phyloP scores from a whole-genome alignment of 345 rosid species.

The Euphorbia tirucalli region DNA sequence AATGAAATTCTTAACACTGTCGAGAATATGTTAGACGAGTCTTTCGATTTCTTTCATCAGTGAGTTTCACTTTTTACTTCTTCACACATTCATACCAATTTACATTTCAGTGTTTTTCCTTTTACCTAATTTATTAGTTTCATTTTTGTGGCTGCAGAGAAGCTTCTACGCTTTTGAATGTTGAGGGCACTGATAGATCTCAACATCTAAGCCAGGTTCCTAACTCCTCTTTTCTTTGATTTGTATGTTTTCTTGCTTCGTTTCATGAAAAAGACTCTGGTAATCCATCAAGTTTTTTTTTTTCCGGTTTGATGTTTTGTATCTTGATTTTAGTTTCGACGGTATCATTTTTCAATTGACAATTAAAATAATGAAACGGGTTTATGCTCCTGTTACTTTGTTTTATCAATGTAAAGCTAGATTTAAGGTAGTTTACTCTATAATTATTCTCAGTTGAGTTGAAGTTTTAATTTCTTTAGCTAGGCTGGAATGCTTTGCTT shows the following conservation, averaged over 20 bases:
- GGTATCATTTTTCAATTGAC: neutral
- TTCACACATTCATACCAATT: neutral
- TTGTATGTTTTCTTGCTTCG: too few relatives aligned
- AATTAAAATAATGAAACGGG: neutral
- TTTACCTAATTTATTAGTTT: neutral
- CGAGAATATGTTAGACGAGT: constrained; percentile 58
- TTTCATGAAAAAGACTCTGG: too few relatives aligned
- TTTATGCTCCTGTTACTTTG: too few relatives aligned
- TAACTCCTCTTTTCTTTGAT: neutral
- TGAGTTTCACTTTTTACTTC: constrained; percentile 20
- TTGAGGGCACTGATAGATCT: constrained; percentile 44
- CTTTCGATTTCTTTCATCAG: constrained; percentile 60
- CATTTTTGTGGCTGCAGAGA: constrained; percentile 40
- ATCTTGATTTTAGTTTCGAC: neutral
- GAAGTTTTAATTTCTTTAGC: neutral
- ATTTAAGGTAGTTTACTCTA: neutral
- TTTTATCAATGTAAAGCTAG: neutral
- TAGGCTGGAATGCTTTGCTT: neutral
- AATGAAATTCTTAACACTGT: constrained; percentile 69
- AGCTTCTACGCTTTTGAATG: constrained; percentile 47
- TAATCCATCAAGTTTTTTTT: neutral
- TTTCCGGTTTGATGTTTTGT: neutral
- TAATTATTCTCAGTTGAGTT: too few relatives aligned
- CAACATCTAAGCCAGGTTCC: constrained; percentile 53
- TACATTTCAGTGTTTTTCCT: neutral